Evolutionary conservation across 164 flowering plant species (phyloP).

Genomic region (Nelumbo lutea): DNA sequence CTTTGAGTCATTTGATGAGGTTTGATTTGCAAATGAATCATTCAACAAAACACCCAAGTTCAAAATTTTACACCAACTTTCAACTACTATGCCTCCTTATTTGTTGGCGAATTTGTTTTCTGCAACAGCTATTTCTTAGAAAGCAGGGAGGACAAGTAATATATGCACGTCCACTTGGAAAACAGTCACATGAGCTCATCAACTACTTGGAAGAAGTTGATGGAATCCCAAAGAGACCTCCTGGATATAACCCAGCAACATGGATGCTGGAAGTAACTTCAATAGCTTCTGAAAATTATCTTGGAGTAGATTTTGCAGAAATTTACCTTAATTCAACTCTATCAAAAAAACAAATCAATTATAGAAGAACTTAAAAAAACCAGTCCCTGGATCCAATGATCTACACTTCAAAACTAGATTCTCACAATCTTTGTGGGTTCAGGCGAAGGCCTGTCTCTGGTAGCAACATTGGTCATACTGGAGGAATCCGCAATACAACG

Average conservation of each 20-base stretch:
- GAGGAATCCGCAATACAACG: slow-evolving; percentile 31
- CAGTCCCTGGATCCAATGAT: slow-evolving; percentile 22
- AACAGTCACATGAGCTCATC: slow-evolving; percentile 64
- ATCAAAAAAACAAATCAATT: slow-evolving; percentile 40
- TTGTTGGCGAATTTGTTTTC: neutral
- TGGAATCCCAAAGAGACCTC: slow-evolving; percentile 61
- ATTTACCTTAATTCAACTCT: slow-evolving; percentile 42
- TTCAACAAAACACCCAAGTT: neutral
- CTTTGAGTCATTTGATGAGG: slow-evolving; percentile 97
- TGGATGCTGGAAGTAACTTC: slow-evolving; percentile 49
- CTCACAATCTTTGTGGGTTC: slow-evolving; percentile 24
- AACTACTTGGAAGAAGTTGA: slow-evolving; percentile 78
- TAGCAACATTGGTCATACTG: slow-evolving; percentile 34
- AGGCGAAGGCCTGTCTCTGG: slow-evolving; percentile 31
- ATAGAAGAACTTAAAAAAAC: slow-evolving; percentile 17
- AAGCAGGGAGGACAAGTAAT: slow-evolving; percentile 96
- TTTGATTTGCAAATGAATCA: slow-evolving; percentile 10
- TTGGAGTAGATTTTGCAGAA: too few species aligned
- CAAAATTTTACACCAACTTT: neutral
- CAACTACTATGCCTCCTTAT: neutral
- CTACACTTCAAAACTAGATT: slow-evolving; percentile 22
- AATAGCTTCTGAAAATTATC: too few species aligned
- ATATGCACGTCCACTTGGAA: slow-evolving; percentile 84
- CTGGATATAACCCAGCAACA: slow-evolving; percentile 28
- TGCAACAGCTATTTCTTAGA: slow-evolving; percentile 60